Conservation (phyloP, 192 early-diverging fungal species). For the Gigaspora rosea region DNA sequence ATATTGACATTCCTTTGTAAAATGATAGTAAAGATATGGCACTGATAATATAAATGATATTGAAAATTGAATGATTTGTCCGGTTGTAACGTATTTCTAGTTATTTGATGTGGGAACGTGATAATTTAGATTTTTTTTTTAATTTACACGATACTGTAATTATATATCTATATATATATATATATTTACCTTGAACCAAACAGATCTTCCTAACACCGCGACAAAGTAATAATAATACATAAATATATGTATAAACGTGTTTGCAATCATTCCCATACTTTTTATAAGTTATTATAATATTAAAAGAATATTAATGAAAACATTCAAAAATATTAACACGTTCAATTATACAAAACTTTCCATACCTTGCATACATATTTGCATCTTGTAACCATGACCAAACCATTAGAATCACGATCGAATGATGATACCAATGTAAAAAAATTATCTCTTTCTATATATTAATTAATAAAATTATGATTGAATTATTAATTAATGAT, state of each 20-base stretch:
- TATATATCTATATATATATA: not conserved
- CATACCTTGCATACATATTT: conserved; percentile 43
- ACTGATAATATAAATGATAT: conserved; percentile 44
- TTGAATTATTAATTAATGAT: not conserved
- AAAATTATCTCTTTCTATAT: conserved; percentile 54
- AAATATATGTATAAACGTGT: conserved; percentile 51
- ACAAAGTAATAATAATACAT: conserved; percentile 59
- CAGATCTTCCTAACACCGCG: conserved; percentile 40
- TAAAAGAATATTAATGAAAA: not conserved
- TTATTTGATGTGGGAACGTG: not conserved
- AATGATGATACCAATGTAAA: conserved; percentile 57
- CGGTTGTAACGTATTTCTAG: conserved; percentile 48
- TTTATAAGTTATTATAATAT: not conserved
- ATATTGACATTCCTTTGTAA: conserved; percentile 35
- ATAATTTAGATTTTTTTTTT: conserved; percentile 9
- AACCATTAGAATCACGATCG: conserved; percentile 57
- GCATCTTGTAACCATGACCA: conserved; percentile 50
- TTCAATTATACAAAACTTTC: not conserved
- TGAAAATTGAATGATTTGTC: conserved; percentile 54
- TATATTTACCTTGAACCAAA: conserved; percentile 52
- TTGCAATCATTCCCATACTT: conserved; percentile 46
- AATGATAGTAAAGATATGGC: conserved; percentile 50
- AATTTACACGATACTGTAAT: not conserved
- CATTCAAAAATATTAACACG: no score
- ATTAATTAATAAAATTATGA: not conserved